Conservation (phyloP, 805 yeast genomes). For the Yarrowia sp. region DNA sequence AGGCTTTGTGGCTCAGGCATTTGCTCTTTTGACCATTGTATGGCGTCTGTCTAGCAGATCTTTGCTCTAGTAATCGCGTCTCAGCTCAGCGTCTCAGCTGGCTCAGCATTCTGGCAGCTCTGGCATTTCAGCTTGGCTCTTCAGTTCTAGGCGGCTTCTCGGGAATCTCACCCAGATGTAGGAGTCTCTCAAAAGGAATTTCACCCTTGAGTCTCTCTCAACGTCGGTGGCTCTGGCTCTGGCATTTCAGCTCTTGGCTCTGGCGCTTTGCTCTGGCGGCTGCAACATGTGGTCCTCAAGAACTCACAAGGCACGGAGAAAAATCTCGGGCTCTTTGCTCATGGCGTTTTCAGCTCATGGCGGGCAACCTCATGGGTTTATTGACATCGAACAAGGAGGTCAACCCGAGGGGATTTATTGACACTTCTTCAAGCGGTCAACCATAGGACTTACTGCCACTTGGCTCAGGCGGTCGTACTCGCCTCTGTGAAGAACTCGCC, state of each 20-base stretch:
- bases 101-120: slow-evolving; percentile 2
- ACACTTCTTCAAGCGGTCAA: slow-evolving; percentile 14
- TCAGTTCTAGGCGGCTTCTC: slow-evolving; percentile 9
- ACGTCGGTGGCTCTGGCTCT: not conserved
- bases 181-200: slow-evolving; percentile 2
- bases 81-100: slow-evolving; percentile 4
- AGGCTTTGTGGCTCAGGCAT: no score
- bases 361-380: slow-evolving; percentile 11
- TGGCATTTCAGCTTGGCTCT: slow-evolving; percentile 19
- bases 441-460: slow-evolving; percentile 1
- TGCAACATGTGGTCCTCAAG: slow-evolving; percentile 9
- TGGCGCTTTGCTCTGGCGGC: slow-evolving; percentile 3
- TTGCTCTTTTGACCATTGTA: slow-evolving; percentile 6
- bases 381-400: slow-evolving; percentile 9
- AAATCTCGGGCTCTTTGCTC: not conserved
- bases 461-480: slow-evolving; percentile 6
- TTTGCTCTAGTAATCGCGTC: slow-evolving; percentile 8
- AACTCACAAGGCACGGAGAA: slow-evolving; percentile 10
- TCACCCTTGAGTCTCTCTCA: slow-evolving; percentile 1
- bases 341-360: slow-evolving; percentile 12
- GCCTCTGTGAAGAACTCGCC: slow-evolving; percentile 1
- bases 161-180: no score
- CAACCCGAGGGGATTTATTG: slow-evolving; percentile 9
- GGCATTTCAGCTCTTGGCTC: no score
- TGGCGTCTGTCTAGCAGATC: slow-evolving; percentile 13